A percentile compares a stretch with the other conserved stretches of the same genome.
Evolutionary conservation across 2,329 filamentous ascomycete genomes (phyloP).

Genomic region (Canariomyces notabilis): DNA sequence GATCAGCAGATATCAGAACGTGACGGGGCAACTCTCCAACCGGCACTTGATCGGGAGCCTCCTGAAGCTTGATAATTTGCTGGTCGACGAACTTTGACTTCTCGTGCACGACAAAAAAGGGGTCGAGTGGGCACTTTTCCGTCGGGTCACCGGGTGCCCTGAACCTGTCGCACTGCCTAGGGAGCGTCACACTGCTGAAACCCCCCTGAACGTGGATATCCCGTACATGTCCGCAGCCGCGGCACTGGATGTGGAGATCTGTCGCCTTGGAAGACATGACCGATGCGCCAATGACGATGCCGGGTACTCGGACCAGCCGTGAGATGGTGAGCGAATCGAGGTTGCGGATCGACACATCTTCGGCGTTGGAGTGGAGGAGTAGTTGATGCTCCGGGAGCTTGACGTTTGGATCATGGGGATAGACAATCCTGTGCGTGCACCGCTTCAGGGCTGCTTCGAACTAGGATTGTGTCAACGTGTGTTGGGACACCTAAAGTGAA

Average conservation of each 20-base stretch:
- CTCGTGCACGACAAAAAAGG: slow-evolving; percentile 94
- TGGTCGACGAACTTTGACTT: slow-evolving; percentile 94
- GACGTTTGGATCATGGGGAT: slow-evolving; percentile 63
- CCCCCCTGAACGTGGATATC: slow-evolving; percentile 72
- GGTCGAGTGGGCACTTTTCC: slow-evolving; percentile 82
- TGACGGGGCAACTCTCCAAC: slow-evolving; percentile 94
- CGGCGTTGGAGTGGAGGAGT: slow-evolving; percentile 85
- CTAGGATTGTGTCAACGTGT: slow-evolving; percentile 39
- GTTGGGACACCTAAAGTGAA: not conserved
- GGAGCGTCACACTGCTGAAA: slow-evolving; percentile 81
- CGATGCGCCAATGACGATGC: slow-evolving; percentile 95
- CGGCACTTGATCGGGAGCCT: slow-evolving; percentile 94
- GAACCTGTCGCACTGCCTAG: slow-evolving; percentile 66
- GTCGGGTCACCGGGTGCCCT: slow-evolving; percentile 60
- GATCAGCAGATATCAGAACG: slow-evolving; percentile 92
- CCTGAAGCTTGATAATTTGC: slow-evolving; percentile 95
- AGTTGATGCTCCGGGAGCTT: slow-evolving; percentile 86
- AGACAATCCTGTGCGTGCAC: slow-evolving; percentile 91
- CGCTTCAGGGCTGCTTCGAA: slow-evolving; percentile 87
- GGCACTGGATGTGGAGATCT: slow-evolving; percentile 77
- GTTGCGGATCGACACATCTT: slow-evolving; percentile 88
- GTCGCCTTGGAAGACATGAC: slow-evolving; percentile 96
- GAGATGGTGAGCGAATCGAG: slow-evolving; percentile 90
- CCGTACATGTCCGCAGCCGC: slow-evolving; percentile 71
- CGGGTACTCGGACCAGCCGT: slow-evolving; percentile 90